phyloP scores from a whole-genome alignment of 768 basidiomycete genomes.

The Lentinula lateritia region DNA sequence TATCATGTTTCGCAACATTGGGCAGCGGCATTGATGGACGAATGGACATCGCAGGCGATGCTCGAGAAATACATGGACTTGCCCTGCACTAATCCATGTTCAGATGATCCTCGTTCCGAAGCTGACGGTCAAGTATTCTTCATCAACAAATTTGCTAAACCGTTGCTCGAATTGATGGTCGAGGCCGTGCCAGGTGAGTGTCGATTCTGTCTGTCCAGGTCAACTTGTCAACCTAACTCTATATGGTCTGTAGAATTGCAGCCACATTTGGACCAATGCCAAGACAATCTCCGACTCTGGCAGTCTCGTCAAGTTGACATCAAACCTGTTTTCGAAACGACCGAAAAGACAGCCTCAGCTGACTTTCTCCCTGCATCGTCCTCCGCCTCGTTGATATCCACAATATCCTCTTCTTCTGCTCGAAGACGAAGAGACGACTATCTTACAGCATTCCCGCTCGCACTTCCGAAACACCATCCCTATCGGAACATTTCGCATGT shows the following conservation, averaged over 20 bases:
- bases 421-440: slow-evolving; percentile 21
- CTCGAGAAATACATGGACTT: slow-evolving; percentile 78
- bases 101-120: slow-evolving; percentile 42
- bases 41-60: slow-evolving; percentile 89
- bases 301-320: slow-evolving; percentile 40
- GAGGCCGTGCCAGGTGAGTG: slow-evolving; percentile 68
- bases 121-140: slow-evolving; percentile 86
- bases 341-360: background rate
- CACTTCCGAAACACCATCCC: slow-evolving; percentile 26
- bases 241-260: slow-evolving; percentile 48
- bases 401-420: slow-evolving; percentile 22
- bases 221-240: background rate
- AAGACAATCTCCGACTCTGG: slow-evolving; percentile 69
- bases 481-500: slow-evolving; percentile 6
- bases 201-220: background rate
- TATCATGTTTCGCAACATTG: slow-evolving; percentile 89
- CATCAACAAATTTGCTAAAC: slow-evolving; percentile 75
- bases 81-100: slow-evolving; percentile 49
- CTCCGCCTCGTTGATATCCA: slow-evolving; percentile 38
- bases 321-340: slow-evolving; percentile 15
- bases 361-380: slow-evolving; percentile 20
- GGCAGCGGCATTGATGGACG: slow-evolving; percentile 82
- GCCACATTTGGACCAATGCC: slow-evolving; percentile 61
- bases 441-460: slow-evolving; percentile 28
- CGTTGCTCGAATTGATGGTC: slow-evolving; percentile 73